Conservation (phyloP, 2,329 filamentous ascomycete genomes). For the Colletotrichum phormii region DNA sequence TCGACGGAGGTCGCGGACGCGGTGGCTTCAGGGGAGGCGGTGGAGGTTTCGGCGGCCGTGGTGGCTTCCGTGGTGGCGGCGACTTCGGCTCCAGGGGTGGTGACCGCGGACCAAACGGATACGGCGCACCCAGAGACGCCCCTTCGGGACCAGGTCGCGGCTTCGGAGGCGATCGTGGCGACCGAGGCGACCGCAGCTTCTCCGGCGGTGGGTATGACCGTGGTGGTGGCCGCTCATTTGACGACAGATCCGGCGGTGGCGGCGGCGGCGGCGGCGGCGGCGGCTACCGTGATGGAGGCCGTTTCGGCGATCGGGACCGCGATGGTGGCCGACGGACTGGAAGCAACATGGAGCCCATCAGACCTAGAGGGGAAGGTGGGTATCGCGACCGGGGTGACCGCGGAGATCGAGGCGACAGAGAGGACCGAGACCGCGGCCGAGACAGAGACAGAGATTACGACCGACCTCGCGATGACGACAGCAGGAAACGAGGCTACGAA, state of each 20-base stretch:
- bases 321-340: conserved; percentile 65
- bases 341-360: conserved; percentile 87
- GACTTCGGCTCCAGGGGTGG: conserved; percentile 58
- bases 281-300: conserved; percentile 48
- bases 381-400: conserved; percentile 64
- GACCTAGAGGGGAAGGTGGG: conserved; percentile 70
- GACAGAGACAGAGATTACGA: conserved; percentile 64
- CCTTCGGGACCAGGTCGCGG: conserved; percentile 66
- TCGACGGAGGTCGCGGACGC: conserved; percentile 48
- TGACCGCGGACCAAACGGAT: conserved; percentile 57
- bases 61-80: conserved; percentile 59
- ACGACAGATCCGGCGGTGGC: conserved; percentile 64
- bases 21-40: conserved; percentile 57
- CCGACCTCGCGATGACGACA: conserved; percentile 67
- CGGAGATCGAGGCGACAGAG: conserved; percentile 44
- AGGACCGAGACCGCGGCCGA: conserved; percentile 61
- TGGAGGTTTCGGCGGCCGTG: conserved; percentile 67
- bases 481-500: conserved; percentile 78
- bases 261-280: conserved; percentile 61
- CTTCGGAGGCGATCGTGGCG: conserved; percentile 57
- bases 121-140: conserved; percentile 66
- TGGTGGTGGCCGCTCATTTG: conserved; percentile 67
- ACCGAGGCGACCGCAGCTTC: conserved; percentile 57
- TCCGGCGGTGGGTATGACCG: conserved; percentile 66
- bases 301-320: conserved; percentile 44